A percentile compares a stretch with the other conserved stretches of the same genome.
phyloP scores from a whole-genome alignment of 2,329 filamentous ascomycete species.

The Dothistroma septosporum region DNA sequence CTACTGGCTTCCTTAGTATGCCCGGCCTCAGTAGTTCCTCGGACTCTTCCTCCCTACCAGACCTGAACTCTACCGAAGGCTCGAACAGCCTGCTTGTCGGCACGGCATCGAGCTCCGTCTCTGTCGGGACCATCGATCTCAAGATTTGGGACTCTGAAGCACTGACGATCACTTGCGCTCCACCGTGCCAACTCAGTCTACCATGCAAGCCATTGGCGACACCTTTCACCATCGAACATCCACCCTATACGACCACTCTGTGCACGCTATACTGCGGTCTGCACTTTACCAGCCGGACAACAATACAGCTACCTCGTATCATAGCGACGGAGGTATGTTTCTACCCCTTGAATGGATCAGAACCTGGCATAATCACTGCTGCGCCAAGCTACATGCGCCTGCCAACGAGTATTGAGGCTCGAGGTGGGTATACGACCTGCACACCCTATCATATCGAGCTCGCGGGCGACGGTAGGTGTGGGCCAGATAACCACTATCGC shows the following conservation, averaged over 20 bases:
- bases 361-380: slow-evolving; percentile 3
- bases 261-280: slow-evolving; percentile 13
- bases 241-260: slow-evolving; percentile 13
- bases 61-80: background rate
- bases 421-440: slow-evolving; percentile 7
- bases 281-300: slow-evolving; percentile 7
- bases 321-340: slow-evolving; percentile 10
- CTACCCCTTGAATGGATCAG: background rate
- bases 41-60: background rate
- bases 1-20: no score
- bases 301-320: slow-evolving; percentile 6
- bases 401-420: slow-evolving; percentile 7
- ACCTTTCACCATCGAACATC: slow-evolving; percentile 2
- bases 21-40: background rate
- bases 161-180: slow-evolving; percentile 10
- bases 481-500: slow-evolving; percentile 11
- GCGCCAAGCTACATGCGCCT: slow-evolving; percentile 1
- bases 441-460: slow-evolving; percentile 3
- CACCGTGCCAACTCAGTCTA: slow-evolving; percentile 9
- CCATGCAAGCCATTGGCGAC: slow-evolving; percentile 9
- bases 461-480: slow-evolving; percentile 10
- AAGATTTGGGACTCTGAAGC: slow-evolving; percentile 7
- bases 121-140: background rate
- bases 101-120: background rate
- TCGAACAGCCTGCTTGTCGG: background rate